Evolutionary conservation across 2,329 filamentous ascomycete species (phyloP).

Genomic region (Exserohilum turcica): DNA sequence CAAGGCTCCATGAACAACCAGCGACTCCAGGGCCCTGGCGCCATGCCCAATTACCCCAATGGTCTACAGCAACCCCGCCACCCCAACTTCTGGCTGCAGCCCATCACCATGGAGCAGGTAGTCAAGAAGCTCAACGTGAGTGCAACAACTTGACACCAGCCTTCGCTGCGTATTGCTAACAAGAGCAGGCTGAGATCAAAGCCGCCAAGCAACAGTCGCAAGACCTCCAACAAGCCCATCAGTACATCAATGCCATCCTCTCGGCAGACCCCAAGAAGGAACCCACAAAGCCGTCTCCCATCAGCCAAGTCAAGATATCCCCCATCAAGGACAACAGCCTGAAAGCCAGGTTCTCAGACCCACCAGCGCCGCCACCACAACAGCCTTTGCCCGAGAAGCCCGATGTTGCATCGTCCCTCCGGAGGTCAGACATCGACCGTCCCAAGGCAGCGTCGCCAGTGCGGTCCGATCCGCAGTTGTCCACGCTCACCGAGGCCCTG

Average conservation of each 20-base stretch:
- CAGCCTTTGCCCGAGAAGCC: constrained; percentile 94
- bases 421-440: constrained; percentile 76
- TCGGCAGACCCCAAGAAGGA: constrained; percentile 69
- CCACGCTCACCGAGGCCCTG: constrained; percentile 82
- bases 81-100: constrained; percentile 82
- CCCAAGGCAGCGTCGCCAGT: constrained; percentile 67
- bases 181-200: constrained; percentile 79
- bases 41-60: constrained; percentile 61
- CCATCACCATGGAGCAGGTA: constrained; percentile 91
- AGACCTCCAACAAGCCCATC: constrained; percentile 80
- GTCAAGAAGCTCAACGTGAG: constrained; percentile 83
- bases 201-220: constrained; percentile 84
- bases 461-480: constrained; percentile 73
- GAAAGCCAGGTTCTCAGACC: constrained; percentile 87
- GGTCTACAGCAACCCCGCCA: constrained; percentile 73
- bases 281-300: constrained; percentile 52
- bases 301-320: constrained; percentile 50
- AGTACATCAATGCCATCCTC: constrained; percentile 78
- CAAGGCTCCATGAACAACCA: constrained; percentile 66
- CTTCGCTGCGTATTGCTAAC: constrained; percentile 17
- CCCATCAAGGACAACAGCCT: constrained; percentile 65
- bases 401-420: constrained; percentile 70
- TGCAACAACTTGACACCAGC: constrained; percentile 24
- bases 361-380: constrained; percentile 89
- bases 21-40: constrained; percentile 64